Percentiles rank a stretch among this genome's conserved stretches.
These are phyloP conservation scores for Coprinellus aureogranulatus DNA, from an alignment of 768 basidiomycete species.

Conservation along the genomic window DNA sequence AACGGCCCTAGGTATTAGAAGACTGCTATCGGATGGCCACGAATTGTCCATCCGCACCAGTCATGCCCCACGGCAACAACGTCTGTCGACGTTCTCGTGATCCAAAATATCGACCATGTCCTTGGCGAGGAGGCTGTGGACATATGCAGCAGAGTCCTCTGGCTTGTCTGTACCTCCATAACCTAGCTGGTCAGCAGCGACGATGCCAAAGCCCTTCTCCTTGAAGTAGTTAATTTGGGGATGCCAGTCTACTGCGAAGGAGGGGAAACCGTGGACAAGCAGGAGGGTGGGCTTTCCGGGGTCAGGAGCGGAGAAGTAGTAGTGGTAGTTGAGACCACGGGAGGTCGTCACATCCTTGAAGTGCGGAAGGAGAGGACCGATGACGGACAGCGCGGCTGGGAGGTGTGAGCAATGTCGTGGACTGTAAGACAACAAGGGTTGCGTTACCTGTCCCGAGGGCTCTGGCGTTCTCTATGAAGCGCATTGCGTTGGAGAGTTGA, in stretches of 20 bases:
- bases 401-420: too few species aligned
- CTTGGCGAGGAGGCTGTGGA: constrained; percentile 28
- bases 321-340: too few species aligned
- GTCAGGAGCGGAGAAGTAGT: too few species aligned
- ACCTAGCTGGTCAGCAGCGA: constrained; percentile 52
- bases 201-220: constrained; percentile 39
- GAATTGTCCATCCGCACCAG: constrained; percentile 26
- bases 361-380: too few species aligned
- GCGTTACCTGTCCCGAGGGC: too few species aligned
- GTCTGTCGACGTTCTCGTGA: constrained; percentile 26
- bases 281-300: too few species aligned
- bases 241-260: constrained; percentile 39
- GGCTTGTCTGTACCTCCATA: constrained; percentile 53
- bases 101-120: constrained; percentile 46
- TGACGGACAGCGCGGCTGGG: too few species aligned
- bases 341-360: too few species aligned
- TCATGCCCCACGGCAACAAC: constrained; percentile 44
- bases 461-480: too few species aligned
- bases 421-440: too few species aligned
- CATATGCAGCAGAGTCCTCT: constrained; percentile 32
- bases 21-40: neutral
- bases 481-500: too few species aligned
- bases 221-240: constrained; percentile 38
- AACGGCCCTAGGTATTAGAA: neutral
- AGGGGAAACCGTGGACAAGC: too few species aligned